Percentiles rank a stretch among this genome's conserved stretches.
These are phyloP conservation scores for Porcisia deanei DNA, from an alignment of 208 protist genomes.

Conservation along the genomic window DNA sequence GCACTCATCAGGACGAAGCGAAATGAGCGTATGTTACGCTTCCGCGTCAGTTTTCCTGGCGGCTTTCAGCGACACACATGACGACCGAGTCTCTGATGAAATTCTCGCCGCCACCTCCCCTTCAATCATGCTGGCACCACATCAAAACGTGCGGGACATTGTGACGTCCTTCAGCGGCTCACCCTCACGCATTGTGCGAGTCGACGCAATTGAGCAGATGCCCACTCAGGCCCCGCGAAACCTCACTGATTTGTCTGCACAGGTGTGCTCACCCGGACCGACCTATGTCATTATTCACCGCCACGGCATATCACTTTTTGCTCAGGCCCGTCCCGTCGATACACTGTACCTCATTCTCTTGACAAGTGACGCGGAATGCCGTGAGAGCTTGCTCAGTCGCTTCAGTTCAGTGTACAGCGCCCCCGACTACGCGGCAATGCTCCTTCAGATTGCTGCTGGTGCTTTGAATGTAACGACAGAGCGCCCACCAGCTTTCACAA, in stretches of 20 bases:
- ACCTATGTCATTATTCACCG: constrained; percentile 76
- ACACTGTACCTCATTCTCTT: constrained; percentile 83
- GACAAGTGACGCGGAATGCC: constrained; percentile 39
- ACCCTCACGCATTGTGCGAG: constrained; percentile 57
- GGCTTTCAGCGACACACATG: constrained; percentile 37
- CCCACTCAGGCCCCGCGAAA: constrained; percentile 29
- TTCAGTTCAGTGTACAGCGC: constrained; percentile 72
- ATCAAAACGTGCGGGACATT: constrained; percentile 67
- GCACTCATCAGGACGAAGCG: constrained; percentile 39
- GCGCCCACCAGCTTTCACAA: constrained; percentile 9
- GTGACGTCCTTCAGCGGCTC: constrained; percentile 58
- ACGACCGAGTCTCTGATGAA: constrained; percentile 49
- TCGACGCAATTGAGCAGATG: constrained; percentile 78
- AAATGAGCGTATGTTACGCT: constrained; percentile 76
- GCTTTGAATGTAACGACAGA: constrained; percentile 18
- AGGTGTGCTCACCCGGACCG: constrained; percentile 56
- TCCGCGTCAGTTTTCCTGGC: constrained; percentile 48
- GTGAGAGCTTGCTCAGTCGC: constrained; percentile 66
- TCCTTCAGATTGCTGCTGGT: constrained; percentile 84
- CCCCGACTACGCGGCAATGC: constrained; percentile 85
- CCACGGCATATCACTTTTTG: constrained; percentile 79
- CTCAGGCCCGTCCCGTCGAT: constrained; percentile 80
- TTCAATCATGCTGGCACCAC: constrained; percentile 59
- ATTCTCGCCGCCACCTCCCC: constrained; percentile 63
- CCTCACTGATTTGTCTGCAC: constrained; percentile 72